phyloP scores from a whole-genome alignment of 441 rosid genomes.

The Adansonia grandidieri region DNA sequence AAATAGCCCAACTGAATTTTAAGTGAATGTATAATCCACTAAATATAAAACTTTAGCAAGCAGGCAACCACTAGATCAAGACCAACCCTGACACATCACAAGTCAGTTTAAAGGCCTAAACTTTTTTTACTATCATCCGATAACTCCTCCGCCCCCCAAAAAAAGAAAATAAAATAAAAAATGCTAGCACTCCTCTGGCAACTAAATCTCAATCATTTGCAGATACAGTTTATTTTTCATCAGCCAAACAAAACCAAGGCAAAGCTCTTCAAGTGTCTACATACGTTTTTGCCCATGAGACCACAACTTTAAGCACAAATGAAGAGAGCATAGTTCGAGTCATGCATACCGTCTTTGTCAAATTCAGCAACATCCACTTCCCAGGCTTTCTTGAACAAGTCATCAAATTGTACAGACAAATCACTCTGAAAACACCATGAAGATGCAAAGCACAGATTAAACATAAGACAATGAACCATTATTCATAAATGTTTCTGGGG shows the following conservation, averaged over 20 bases:
- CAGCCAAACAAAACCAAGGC: constrained; percentile 2
- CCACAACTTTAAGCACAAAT: constrained; percentile 13
- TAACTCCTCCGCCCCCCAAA: neutral
- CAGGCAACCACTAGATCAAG: neutral
- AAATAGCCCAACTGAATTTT: neutral
- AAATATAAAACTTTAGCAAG: neutral
- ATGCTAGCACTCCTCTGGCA: neutral
- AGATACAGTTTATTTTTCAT: constrained; percentile 5
- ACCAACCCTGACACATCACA: neutral
- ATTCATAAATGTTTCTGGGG: neutral
- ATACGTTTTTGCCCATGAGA: neutral
- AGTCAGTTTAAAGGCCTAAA: neutral
- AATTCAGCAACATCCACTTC: constrained; percentile 69
- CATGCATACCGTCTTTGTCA: constrained; percentile 66
- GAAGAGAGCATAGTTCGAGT: constrained; percentile 24
- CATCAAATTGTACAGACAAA: constrained; percentile 88
- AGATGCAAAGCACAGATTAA: constrained; percentile 24
- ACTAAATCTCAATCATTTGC: constrained; percentile 13
- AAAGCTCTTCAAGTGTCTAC: constrained; percentile 5
- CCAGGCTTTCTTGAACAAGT: constrained; percentile 90
- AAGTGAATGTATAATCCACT: neutral
- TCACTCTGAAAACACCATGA: constrained; percentile 58
- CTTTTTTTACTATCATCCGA: neutral
- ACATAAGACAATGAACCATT: neutral
- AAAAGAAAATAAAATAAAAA: neutral